Evolutionary conservation across 208 protist species (phyloP).

Genomic region (Crithidia brevicula): DNA sequence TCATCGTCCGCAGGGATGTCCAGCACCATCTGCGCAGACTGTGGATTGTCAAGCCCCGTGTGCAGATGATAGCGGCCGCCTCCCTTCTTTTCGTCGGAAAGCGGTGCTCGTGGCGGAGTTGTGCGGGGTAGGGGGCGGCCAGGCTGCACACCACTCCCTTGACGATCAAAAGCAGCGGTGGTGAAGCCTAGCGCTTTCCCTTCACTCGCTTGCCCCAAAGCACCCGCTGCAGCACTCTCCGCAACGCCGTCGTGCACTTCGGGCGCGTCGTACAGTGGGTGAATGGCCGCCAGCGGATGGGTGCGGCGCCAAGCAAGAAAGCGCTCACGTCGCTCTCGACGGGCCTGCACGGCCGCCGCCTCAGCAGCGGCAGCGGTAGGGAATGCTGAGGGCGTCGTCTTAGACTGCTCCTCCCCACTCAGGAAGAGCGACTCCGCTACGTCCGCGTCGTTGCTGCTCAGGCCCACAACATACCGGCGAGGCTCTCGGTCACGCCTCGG

Average conservation of each 20-base stretch:
- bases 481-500: not conserved
- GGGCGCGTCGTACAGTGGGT: slow-evolving; percentile 7
- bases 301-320: slow-evolving; percentile 68
- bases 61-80: slow-evolving; percentile 61
- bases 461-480: slow-evolving; percentile 8
- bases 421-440: slow-evolving; percentile 16
- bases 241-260: not conserved
- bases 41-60: slow-evolving; percentile 68
- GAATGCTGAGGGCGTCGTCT: no score
- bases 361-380: not conserved
- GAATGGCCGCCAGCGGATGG: slow-evolving; percentile 25
- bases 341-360: slow-evolving; percentile 18
- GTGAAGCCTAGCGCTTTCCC: no score
- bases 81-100: not conserved
- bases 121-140: not conserved
- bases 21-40: slow-evolving; percentile 31
- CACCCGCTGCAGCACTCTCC: no score
- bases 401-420: no score
- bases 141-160: no score
- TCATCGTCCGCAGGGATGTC: slow-evolving; percentile 24
- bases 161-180: no score
- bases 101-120: not conserved
- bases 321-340: slow-evolving; percentile 37
- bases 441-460: not conserved
- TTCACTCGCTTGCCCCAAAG: no score